Percentiles rank a stretch among this genome's conserved stretches.
phyloP scores from a whole-genome alignment of 768 basidiomycete species.

The Auricularia cornea region DNA sequence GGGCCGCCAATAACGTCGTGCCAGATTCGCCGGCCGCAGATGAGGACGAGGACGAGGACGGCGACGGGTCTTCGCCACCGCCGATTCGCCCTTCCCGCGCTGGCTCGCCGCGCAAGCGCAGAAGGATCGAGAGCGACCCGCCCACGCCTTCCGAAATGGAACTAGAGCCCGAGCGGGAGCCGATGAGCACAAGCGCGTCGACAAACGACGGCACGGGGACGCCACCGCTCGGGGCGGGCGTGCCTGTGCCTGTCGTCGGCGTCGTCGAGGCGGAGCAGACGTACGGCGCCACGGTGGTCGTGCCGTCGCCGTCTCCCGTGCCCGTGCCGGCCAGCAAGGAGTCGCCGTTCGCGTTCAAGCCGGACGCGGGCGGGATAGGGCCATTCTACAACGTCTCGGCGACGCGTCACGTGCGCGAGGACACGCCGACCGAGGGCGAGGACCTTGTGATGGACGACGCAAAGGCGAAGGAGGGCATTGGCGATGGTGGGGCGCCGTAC shows the following conservation, averaged over 20 bases:
- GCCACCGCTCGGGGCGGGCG: neutral
- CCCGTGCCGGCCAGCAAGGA: neutral
- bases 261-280: neutral
- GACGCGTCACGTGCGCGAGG: neutral
- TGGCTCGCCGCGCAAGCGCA: neutral
- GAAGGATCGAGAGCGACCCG: neutral
- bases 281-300: neutral
- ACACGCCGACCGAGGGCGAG: neutral
- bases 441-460: conserved; percentile 4
- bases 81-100: neutral
- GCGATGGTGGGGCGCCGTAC: too few species aligned
- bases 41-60: neutral
- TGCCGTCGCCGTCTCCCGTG: neutral
- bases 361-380: neutral
- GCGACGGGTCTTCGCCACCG: neutral
- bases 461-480: neutral
- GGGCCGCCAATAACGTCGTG: too few species aligned
- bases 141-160: neutral
- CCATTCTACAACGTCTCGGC: neutral
- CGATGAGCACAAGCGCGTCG: neutral
- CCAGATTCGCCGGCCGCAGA: neutral
- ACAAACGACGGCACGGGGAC: neutral
- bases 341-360: neutral
- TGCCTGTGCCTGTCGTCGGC: neutral
- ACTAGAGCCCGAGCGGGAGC: neutral